phyloP scores from a whole-genome alignment of 306 rosid genomes.

The Cucurbita argyrosperma region DNA sequence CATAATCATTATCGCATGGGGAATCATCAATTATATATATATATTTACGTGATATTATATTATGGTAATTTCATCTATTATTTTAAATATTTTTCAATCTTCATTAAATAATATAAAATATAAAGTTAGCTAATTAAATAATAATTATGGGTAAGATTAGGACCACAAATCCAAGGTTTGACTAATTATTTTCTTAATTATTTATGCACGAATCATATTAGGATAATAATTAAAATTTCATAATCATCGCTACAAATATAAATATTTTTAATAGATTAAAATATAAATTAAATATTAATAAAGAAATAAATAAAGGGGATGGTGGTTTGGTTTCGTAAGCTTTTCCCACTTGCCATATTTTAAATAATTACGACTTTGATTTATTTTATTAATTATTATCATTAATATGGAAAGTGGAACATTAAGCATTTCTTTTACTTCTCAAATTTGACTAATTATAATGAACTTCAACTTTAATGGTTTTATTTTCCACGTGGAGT shows the following conservation, averaged over 20 bases:
- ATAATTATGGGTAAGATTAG: slow-evolving; percentile 5
- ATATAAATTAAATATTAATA: background rate
- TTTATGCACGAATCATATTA: no score
- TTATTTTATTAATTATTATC: background rate
- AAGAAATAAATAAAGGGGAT: slow-evolving; percentile 15
- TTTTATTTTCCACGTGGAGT: slow-evolving; percentile 11
- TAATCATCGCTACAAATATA: no score
- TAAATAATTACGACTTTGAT: background rate
- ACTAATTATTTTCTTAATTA: background rate
- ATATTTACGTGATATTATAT: background rate
- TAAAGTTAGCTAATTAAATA: background rate
- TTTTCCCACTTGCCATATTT: slow-evolving; percentile 37
- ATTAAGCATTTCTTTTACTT: background rate
- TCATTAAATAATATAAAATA: background rate
- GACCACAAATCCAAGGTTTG: slow-evolving; percentile 6
- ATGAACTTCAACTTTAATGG: background rate
- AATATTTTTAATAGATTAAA: no score
- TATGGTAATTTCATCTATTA: background rate
- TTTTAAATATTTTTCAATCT: background rate
- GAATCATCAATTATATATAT: background rate
- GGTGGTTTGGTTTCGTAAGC: slow-evolving; percentile 53
- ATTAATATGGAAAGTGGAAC: slow-evolving; percentile 7
- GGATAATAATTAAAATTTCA: no score
- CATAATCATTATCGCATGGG: background rate
- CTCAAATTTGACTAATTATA: background rate